phyloP scores from a whole-genome alignment of 2,329 filamentous ascomycete species.

The Penicillium brevicompactum region DNA sequence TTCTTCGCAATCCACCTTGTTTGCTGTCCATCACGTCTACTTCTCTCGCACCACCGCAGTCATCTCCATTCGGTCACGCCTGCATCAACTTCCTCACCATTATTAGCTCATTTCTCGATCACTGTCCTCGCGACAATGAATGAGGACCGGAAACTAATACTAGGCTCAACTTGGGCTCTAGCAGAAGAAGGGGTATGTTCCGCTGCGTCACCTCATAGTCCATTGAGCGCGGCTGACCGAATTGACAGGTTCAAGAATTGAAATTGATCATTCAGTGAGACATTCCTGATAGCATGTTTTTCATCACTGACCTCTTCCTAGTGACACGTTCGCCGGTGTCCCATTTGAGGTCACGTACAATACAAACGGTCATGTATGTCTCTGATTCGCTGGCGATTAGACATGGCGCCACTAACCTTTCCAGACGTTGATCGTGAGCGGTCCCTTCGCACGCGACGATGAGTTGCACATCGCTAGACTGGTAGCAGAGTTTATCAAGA shows the following conservation, averaged over 20 bases:
- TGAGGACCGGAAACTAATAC: not conserved
- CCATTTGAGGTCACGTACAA: not conserved
- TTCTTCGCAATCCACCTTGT: too few species aligned
- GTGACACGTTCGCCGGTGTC: not conserved
- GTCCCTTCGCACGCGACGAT: not conserved
- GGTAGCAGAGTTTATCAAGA: not conserved
- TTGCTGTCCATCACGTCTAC: too few species aligned
- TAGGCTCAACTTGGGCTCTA: not conserved
- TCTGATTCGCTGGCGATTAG: not conserved
- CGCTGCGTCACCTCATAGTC: not conserved
- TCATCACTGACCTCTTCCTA: not conserved
- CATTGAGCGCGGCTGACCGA: not conserved
- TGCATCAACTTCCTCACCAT: not conserved
- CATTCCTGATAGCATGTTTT: not conserved
- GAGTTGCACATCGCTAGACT: not conserved
- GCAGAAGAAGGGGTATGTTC: not conserved
- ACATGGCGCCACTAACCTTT: not conserved
- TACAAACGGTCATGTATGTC: not conserved
- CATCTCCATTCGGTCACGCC: too few species aligned
- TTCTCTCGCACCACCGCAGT: too few species aligned
- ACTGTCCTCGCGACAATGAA: not conserved
- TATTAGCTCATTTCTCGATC: not conserved
- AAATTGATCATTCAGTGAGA: not conserved
- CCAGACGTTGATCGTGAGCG: not conserved
- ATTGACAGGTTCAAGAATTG: not conserved